Conservation (phyloP, 2,329 filamentous ascomycete species). For the Daldinia sp. region DNA sequence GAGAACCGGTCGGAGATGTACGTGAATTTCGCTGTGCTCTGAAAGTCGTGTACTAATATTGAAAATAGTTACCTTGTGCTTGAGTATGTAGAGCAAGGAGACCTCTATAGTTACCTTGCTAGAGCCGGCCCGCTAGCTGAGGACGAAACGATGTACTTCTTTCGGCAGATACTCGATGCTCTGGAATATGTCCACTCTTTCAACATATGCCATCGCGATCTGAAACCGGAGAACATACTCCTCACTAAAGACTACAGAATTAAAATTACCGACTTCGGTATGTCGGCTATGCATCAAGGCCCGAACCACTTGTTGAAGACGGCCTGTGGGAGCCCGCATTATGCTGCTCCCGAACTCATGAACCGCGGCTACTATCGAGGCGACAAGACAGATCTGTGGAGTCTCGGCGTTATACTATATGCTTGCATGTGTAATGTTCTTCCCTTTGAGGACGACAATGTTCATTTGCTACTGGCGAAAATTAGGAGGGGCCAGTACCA, state of each 20-base stretch:
- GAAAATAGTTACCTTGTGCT: slow-evolving; percentile 85
- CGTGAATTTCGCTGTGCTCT: slow-evolving; percentile 47
- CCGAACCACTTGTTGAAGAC: slow-evolving; percentile 81
- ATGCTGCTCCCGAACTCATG: slow-evolving; percentile 92
- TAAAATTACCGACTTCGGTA: slow-evolving; percentile 97
- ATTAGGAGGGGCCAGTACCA: slow-evolving; percentile 68
- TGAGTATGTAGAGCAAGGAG: slow-evolving; percentile 82
- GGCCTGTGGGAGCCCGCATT: slow-evolving; percentile 95
- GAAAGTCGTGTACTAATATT: slow-evolving; percentile 33
- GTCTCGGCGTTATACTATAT: slow-evolving; percentile 87
- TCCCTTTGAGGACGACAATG: slow-evolving; percentile 76
- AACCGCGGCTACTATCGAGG: slow-evolving; percentile 74
- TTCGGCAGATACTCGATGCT: slow-evolving; percentile 91
- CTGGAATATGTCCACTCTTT: slow-evolving; percentile 93
- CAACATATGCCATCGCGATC: slow-evolving; percentile 93
- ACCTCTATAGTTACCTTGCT: slow-evolving; percentile 88
- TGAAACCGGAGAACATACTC: slow-evolving; percentile 97
- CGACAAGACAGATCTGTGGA: slow-evolving; percentile 92
- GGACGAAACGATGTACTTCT: slow-evolving; percentile 81
- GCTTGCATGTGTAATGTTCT: slow-evolving; percentile 84
- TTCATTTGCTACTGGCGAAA: slow-evolving; percentile 68
- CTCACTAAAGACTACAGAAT: slow-evolving; percentile 78
- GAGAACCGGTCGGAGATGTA: slow-evolving; percentile 95
- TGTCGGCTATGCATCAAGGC: slow-evolving; percentile 90
- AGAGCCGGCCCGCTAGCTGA: slow-evolving; percentile 77